phyloP scores from a whole-genome alignment of 2,329 filamentous ascomycete species.

The Grosmannia serpens region DNA sequence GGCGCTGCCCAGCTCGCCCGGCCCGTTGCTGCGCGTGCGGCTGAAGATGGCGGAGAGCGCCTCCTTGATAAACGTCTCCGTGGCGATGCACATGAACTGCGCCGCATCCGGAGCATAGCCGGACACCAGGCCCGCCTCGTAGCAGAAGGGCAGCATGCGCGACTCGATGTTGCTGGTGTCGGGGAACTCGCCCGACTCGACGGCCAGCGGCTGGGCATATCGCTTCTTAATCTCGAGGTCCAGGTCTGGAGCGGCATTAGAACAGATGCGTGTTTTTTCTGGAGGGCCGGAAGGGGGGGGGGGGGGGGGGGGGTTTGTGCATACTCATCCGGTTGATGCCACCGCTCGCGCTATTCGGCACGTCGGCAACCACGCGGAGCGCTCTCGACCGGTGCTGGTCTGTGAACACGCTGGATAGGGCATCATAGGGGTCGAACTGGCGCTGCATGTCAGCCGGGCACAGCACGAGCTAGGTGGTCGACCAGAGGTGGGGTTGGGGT shows the following conservation, averaged over 20 bases:
- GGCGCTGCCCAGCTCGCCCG: constrained; percentile 48
- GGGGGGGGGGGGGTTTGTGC: too few species aligned
- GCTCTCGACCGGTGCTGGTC: constrained; percentile 37
- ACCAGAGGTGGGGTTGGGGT: background rate
- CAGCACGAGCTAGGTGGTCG: constrained; percentile 10
- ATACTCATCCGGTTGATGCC: constrained; percentile 72
- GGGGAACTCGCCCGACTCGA: constrained; percentile 59
- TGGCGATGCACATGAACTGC: constrained; percentile 52
- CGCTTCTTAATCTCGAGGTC: constrained; percentile 57
- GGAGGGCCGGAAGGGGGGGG: too few species aligned
- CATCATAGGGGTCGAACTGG: constrained; percentile 44
- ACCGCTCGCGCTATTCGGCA: constrained; percentile 52
- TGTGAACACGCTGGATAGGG: constrained; percentile 38
- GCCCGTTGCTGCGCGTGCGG: constrained; percentile 53
- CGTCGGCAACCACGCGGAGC: constrained; percentile 38
- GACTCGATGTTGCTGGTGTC: constrained; percentile 51
- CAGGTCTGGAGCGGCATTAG: constrained; percentile 33
- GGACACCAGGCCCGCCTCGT: constrained; percentile 49
- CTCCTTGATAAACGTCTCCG: constrained; percentile 58
- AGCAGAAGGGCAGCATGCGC: constrained; percentile 57
- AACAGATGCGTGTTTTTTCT: too few species aligned
- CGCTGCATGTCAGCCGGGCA: constrained; percentile 14
- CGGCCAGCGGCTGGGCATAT: constrained; percentile 50
- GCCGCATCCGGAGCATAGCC: constrained; percentile 50
- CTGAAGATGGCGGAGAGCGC: constrained; percentile 51